A percentile compares a stretch with the other conserved stretches of the same genome.
phyloP scores from a whole-genome alignment of 2,329 filamentous ascomycete genomes.

The Colletotrichum camelliae region DNA sequence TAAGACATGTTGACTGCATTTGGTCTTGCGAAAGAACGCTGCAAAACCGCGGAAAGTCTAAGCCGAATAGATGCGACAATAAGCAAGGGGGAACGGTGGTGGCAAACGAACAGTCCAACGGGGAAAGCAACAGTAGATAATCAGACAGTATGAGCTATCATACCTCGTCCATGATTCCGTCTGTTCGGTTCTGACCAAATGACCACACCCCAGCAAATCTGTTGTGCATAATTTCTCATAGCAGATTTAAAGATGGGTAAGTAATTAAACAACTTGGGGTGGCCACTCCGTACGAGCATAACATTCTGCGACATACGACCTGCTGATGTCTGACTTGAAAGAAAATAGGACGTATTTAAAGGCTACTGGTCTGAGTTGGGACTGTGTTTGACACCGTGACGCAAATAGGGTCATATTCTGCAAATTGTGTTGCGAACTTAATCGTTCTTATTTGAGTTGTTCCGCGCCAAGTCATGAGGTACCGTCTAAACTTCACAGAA shows the following conservation, averaged over 20 bases:
- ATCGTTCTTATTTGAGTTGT: no score
- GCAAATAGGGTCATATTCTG: neutral
- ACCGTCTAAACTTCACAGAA: accelerated
- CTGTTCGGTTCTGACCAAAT: no score
- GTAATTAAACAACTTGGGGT: neutral
- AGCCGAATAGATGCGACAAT: no score
- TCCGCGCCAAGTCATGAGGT: accelerated
- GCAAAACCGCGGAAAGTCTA: accelerated
- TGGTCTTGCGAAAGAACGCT: no score
- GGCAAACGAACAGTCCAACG: accelerated
- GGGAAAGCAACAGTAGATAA: no score
- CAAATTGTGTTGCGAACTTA: no score
- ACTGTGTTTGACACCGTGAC: neutral
- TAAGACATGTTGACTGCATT: no score
- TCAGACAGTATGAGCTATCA: no score
- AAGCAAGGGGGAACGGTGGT: accelerated
- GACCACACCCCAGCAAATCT: no score
- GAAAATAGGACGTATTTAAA: neutral
- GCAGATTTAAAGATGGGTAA: accelerated
- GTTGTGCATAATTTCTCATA: neutral
- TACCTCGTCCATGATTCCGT: accelerated
- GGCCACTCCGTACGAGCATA: accelerated
- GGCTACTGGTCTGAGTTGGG: no score
- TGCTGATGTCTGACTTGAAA: neutral
- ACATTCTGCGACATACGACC: accelerated